Conservation (phyloP, 2,329 filamentous ascomycete genomes). For the Colletotrichum sojae region DNA sequence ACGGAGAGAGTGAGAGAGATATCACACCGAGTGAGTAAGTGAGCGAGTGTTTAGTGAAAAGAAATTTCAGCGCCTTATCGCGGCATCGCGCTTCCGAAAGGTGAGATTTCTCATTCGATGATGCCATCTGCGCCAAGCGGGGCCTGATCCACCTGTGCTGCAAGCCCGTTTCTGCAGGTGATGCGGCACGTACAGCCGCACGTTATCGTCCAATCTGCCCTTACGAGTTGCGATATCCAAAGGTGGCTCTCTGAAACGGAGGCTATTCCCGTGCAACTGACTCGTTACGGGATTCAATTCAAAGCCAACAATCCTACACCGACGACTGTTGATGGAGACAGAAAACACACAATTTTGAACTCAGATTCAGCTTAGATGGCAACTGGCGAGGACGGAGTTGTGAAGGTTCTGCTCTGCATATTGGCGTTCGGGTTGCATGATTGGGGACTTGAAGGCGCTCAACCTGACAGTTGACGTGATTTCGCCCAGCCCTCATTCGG, state of each 20-base stretch:
- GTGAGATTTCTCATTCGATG: slow-evolving; percentile 40
- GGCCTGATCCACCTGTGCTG: slow-evolving; percentile 28
- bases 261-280: background rate
- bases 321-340: too few species aligned
- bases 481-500: too few species aligned
- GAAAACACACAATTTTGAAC: too few species aligned
- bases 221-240: too few species aligned
- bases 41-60: background rate
- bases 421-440: too few species aligned
- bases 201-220: background rate
- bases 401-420: too few species aligned
- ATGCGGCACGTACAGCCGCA: background rate
- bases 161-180: slow-evolving; percentile 11
- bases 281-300: background rate
- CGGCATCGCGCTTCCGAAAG: slow-evolving; percentile 26
- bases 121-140: slow-evolving; percentile 37
- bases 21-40: background rate
- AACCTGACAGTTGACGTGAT: too few species aligned
- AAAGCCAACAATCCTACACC: too few species aligned
- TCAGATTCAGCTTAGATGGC: too few species aligned
- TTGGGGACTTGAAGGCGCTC: too few species aligned
- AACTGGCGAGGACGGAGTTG: too few species aligned
- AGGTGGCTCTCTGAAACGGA: too few species aligned
- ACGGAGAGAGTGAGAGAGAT: background rate
- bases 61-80: slow-evolving; percentile 36